A percentile compares a stretch with the other conserved stretches of the same genome.
These are phyloP conservation scores for Microsporum canis DNA, from an alignment of 2,329 filamentous ascomycete genomes.

Conservation along the genomic window DNA sequence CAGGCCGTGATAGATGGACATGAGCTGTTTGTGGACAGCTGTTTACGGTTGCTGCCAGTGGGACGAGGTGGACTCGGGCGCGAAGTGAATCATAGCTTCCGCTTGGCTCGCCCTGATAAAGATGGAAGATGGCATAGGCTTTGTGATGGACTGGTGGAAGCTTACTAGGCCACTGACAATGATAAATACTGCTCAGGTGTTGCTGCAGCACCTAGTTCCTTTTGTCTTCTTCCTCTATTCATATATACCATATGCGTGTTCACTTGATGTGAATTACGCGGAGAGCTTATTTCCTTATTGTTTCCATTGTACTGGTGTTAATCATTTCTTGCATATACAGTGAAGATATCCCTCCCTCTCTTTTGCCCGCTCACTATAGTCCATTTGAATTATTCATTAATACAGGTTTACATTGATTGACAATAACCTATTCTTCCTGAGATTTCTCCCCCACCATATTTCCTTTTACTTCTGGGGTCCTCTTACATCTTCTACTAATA, in stretches of 20 bases:
- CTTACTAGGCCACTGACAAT: neutral
- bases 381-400: neutral
- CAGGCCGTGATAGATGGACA: neutral
- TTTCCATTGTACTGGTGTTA: neutral
- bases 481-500: neutral
- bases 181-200: neutral
- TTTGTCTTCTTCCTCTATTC: neutral
- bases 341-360: neutral
- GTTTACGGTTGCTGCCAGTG: neutral
- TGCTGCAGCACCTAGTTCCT: neutral
- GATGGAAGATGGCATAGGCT: neutral
- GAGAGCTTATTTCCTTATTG: neutral
- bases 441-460: neutral
- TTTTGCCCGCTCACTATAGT: neutral
- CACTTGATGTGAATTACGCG: conserved; percentile 4
- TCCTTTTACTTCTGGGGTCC: neutral
- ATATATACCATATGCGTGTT: neutral
- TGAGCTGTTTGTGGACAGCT: neutral
- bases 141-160: neutral
- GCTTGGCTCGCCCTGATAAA: neutral
- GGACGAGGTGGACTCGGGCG: neutral
- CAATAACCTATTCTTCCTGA: neutral
- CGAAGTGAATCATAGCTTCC: conserved; percentile 3
- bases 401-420: neutral
- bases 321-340: neutral